Percentiles rank a stretch among this genome's conserved stretches.
These are phyloP conservation scores for Ophiostoma sp. DNA, from an alignment of 2,329 filamentous ascomycete genomes.

Conservation along the genomic window DNA sequence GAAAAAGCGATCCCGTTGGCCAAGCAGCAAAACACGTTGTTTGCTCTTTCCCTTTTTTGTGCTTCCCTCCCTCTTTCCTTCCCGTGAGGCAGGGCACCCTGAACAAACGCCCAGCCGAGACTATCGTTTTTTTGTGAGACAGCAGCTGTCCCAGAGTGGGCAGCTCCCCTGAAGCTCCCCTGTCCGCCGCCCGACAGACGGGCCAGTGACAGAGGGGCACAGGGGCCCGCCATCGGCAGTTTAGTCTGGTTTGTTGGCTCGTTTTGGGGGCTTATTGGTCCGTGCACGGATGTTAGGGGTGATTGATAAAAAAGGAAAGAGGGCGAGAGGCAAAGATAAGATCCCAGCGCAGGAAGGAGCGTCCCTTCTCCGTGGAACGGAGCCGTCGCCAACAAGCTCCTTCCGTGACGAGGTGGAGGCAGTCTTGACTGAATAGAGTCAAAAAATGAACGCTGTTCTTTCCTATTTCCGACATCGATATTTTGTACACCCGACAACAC, in stretches of 20 bases:
- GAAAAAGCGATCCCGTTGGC: constrained; percentile 12
- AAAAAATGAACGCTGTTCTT: not conserved
- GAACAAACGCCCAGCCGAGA: not conserved
- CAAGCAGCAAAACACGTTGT: constrained; percentile 17
- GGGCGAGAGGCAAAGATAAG: not conserved
- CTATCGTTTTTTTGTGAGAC: not conserved
- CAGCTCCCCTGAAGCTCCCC: constrained; percentile 18
- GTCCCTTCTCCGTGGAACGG: not conserved
- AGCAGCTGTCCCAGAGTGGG: constrained; percentile 10
- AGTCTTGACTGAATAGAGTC: not conserved
- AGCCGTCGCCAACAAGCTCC: not conserved
- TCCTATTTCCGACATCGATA: not conserved
- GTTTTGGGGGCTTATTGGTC: not conserved
- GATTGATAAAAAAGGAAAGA: constrained; percentile 18
- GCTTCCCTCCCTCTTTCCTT: not conserved
- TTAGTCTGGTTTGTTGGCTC: not conserved
- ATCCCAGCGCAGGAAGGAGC: constrained; percentile 14
- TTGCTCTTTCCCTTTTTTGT: not conserved
- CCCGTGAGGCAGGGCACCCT: no score
- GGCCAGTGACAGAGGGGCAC: not conserved
- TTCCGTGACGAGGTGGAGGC: not conserved
- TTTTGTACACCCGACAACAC: not conserved
- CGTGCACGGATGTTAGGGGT: not conserved
- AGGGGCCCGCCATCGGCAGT: constrained; percentile 18
- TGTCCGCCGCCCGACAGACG: not conserved